Base-by-base conservation (phyloP, 495 filamentous ascomycete genomes). In the Friedmanniomyces endolithicus region DNA sequence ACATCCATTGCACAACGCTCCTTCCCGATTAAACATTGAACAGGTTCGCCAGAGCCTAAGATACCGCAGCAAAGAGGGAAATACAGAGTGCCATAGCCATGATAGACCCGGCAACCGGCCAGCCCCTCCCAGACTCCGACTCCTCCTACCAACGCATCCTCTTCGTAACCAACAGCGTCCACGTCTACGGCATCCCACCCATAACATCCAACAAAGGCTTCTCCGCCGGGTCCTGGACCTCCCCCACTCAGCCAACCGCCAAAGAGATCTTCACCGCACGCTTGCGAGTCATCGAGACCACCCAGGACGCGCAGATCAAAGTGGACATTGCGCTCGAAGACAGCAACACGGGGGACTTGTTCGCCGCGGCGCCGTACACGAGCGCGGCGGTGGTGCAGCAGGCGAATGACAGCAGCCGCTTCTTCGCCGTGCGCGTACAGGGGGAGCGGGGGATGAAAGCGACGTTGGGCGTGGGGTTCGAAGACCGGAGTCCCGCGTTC, bases 211-310 rank as follows among this genome's bases (percentile, higher is more conserved):
- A 76, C 37, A 80, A 78, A 61, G 87, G 87, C 63, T 81, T 89
- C 72, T 75, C 73, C n/a, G 87, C 87, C 56, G 70, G 81, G 14
- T 63, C 70, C 57, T 92, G 87, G 87, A 89, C 86, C n/a, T 37
- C 40, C 1, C 54, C 62, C 1, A 73, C 77, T 50, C 72, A 81
- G 55, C 75, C 78, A 58, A 80, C 81, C 60, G 68, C 74, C 48
- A 75, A 79, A 27, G 79, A 82, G 61, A 89, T 90, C 70, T 90
- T 90, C 74, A 90, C 86, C 51, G 84, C 83, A 51, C 83, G 87
- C 22, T 67, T 90, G 4, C 85, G 87, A 62, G 74, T 90, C 54
- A 71, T 92, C 65, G 87, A 92, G 68, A 89, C 84, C 24, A 55
- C 59, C 0, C 14, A 48, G 19, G 50, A 54, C 20, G 75, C 82